Base-by-base conservation (phyloP, 2,329 filamentous ascomycete species). In the Neoarthrinium moseri region DNA sequence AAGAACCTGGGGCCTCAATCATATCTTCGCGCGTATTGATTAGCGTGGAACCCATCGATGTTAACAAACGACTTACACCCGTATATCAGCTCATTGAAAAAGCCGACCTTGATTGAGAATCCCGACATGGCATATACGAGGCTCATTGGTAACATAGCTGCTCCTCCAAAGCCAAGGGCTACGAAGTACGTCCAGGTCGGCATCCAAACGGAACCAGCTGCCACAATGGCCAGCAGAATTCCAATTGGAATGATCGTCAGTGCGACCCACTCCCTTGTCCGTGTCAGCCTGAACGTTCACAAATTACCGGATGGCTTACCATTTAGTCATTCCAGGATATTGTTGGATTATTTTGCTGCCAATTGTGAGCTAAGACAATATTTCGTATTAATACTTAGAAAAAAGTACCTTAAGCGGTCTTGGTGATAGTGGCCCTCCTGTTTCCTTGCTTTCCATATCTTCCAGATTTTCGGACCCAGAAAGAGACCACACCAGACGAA, bases 141-240 rank as follows among this genome's bases (percentile, higher is more conserved):
- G 10, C 75, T 74, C 12, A 84, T 68, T 0, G 80, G 80, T 1
- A 82, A 58, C 20, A 83, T 78, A 12, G 81, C 68, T 10, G 79
- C 48, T 0, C 74, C 78, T 0, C 79, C 79, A 0, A 74, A 81
- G 2, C 65, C 65, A 11, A 84, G 64, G 2, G 73, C 81, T 2
- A 83, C 72, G 45, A 84, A 74, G 43, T 79, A 77, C 0, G 80
- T 82, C 75, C 76, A 84, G 27, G 77, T 68, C 0, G 80, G 80
- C 37, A 84, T 80, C 53, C 76, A 83, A 11, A 83, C 66, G 12
- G 75, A 64, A 2, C 75, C 74, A 4, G 67, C 69, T 0, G 69
- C 74, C 0, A 80, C 63, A 34, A 79, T 75, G 0, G 70, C 69
- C 41, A 82, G 62, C n/a, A 81, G 53, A 4, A 43, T 33, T 4